Conservation (phyloP, 345 rosid species). For the Camelina laxa region DNA sequence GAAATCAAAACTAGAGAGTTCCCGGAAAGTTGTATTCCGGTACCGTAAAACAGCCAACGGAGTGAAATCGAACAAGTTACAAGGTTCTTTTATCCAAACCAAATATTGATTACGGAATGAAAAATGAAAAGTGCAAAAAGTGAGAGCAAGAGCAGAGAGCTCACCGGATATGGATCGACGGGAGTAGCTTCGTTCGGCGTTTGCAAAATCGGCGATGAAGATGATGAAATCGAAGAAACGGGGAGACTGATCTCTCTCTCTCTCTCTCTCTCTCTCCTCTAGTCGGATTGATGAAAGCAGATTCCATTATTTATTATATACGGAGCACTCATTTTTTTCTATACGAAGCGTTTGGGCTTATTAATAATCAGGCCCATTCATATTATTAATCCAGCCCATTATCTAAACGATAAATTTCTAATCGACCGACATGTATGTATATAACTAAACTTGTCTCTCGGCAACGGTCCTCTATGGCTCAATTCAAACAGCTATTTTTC, state of each 20-base stretch:
- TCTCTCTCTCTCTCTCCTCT: background rate
- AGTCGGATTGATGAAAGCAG: too few species aligned
- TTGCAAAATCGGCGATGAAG: conserved; percentile 23
- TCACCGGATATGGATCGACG: conserved; percentile 23
- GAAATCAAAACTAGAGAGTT: background rate
- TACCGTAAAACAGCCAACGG: background rate
- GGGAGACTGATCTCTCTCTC: background rate
- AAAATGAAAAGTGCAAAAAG: background rate
- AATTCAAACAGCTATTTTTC: too few species aligned
- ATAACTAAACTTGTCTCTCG: too few species aligned
- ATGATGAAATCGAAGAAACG: background rate
- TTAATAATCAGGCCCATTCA: background rate
- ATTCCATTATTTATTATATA: too few species aligned
- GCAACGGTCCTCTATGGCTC: too few species aligned
- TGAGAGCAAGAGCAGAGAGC: conserved; percentile 13
- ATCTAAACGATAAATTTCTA: background rate
- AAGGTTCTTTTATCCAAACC: background rate
- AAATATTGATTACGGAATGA: background rate
- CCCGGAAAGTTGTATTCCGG: conserved; percentile 1
- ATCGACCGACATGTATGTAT: background rate
- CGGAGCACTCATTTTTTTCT: background rate
- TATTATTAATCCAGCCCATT: background rate
- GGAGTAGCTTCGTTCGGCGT: background rate
- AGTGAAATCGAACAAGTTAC: background rate
- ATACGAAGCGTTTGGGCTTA: background rate